These are phyloP conservation scores for Mortierella sp. DNA, from an alignment of 371 early-diverging fungal genomes.

Conservation along the genomic window DNA sequence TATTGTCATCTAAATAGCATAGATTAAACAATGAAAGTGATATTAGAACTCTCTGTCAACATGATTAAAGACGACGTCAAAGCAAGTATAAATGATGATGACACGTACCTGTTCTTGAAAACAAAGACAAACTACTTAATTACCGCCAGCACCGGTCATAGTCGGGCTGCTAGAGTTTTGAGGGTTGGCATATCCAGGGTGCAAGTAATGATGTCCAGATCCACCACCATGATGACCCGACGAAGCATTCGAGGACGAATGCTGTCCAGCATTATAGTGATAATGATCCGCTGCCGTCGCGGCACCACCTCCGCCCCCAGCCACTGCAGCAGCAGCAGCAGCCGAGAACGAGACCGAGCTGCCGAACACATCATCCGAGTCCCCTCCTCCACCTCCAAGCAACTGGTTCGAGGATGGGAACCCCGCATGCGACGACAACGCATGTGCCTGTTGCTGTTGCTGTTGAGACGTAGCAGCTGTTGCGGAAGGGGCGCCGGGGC, in stretches of 20 bases:
- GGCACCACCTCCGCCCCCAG: background rate
- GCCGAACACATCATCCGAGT: conserved; percentile 29
- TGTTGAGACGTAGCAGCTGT: conserved; percentile 18
- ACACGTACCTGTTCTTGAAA: too few relatives aligned
- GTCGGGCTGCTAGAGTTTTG: background rate
- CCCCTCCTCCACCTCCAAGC: conserved; percentile 7
- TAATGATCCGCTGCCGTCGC: conserved; percentile 13
- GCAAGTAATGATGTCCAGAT: conserved; percentile 21
- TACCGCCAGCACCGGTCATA: background rate
- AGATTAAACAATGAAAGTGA: background rate
- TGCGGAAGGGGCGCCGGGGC: conserved; percentile 5
- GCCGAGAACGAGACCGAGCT: conserved; percentile 18
- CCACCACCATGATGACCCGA: background rate
- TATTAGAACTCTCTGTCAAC: too few relatives aligned
- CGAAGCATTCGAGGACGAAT: background rate
- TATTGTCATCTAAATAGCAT: background rate
- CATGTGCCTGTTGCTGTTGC: conserved; percentile 14
- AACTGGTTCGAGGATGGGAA: conserved; percentile 12
- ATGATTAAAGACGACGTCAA: too few relatives aligned
- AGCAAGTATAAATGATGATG: too few relatives aligned
- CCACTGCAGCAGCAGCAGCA: background rate
- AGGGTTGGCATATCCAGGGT: conserved; percentile 17
- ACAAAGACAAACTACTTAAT: background rate
- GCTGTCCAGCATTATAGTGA: conserved; percentile 20
- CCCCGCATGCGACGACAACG: conserved; percentile 13